Evolutionary conservation across 129 eudicot species (phyloP).

Genomic region (Lonicera japonica): DNA sequence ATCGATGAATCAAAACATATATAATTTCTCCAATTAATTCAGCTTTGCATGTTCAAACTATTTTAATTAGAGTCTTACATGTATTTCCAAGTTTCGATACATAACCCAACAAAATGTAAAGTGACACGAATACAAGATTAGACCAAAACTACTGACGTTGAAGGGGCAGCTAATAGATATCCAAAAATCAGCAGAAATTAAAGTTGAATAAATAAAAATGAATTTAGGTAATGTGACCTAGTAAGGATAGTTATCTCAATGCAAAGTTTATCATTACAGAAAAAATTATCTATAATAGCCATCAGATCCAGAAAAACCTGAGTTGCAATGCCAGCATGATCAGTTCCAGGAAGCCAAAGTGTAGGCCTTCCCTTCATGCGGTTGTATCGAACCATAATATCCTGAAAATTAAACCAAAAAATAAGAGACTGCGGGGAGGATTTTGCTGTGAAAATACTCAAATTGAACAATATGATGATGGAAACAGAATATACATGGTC

Average conservation of each 20-base stretch:
- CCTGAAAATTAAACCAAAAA: conserved; percentile 39
- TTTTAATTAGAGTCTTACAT: neutral
- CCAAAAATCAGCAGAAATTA: neutral
- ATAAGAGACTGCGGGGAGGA: neutral
- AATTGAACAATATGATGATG: conserved; percentile 5
- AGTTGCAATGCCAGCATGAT: conserved; percentile 99
- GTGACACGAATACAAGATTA: neutral
- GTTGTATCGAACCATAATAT: conserved; percentile 91
- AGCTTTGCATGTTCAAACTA: neutral
- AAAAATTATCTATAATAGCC: neutral
- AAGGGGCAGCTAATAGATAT: neutral
- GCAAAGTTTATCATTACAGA: neutral
- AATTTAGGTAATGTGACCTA: neutral
- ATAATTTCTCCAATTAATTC: neutral
- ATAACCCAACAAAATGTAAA: neutral
- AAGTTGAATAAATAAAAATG: neutral
- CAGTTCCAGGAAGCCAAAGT: conserved; percentile 99
- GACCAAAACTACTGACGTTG: neutral
- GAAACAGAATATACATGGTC: too few species aligned
- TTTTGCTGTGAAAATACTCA: neutral
- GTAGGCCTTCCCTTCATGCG: conserved; percentile 96
- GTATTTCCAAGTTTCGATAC: neutral
- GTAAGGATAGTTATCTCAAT: neutral
- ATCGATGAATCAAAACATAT: conserved; percentile 3
- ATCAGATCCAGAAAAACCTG: conserved; percentile 52